Evolutionary conservation across 2,329 filamentous ascomycete genomes (phyloP), one percentile per base, ranked within the genome.

Genomic region (Fusarium coicis): DNA sequence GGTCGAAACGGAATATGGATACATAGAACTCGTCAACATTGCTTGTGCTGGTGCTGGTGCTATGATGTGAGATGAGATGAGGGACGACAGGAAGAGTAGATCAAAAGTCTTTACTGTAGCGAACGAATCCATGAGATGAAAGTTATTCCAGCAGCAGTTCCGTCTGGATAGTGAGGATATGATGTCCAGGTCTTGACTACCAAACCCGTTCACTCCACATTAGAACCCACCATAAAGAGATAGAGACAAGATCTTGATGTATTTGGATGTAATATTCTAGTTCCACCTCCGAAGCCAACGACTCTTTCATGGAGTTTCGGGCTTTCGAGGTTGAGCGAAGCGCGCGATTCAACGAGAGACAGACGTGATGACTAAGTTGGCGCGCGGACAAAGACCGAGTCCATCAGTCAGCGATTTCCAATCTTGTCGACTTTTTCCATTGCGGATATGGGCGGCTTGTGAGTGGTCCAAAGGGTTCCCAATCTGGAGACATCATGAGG

Each of bases 1-100:
- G 77, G 77, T 73, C 71, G 78, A 79, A 79, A 74, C 72, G 77
- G 78, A 78, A 78, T 76, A 70, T 75, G 73, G 74, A 77, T 77
- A 76, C 75, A 79, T 77, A 77, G 77, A 78, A 77, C 71, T 74
- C 75, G 68, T 71, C 73, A 77, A 69, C 64, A 65, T 69, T 68
- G 55, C 55, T 57, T 50, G 42, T 70, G 66, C 58, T 71, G 32
- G 57, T 74, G 63, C 39, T 56, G 56, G 54, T 74, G 71, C 36
- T 63, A 47, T 68, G 62, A 64, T 44, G 57, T 72, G 59, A 58
- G 49, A 36, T 36, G 49, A 52, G 70, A 70, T 68, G 59, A 58
- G 30, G 34, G 44, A 63, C 52, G 71, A 74, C 36, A 56, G n/a
- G 50, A 37, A 63, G 50, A 57, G 49, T 49, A 55, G 53, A 47